phyloP scores from a whole-genome alignment of 2,329 filamentous ascomycete genomes.

The Pseudomassariella vexata region DNA sequence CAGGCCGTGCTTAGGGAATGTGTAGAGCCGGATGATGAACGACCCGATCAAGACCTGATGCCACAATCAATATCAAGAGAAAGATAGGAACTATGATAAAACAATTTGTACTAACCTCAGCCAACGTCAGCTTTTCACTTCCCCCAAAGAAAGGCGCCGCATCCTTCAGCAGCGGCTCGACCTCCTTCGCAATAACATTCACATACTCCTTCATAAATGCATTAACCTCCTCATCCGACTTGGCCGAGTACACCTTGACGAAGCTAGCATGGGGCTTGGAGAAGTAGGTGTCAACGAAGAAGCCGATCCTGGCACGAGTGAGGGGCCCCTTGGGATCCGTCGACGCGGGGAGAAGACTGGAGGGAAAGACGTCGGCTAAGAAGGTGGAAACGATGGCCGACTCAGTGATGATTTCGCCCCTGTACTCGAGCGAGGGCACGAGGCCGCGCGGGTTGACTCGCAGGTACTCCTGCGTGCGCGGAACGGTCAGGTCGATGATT shows the following conservation, averaged over 20 bases:
- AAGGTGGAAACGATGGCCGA: slow-evolving; percentile 70
- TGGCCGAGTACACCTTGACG: slow-evolving; percentile 26
- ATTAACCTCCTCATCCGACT: slow-evolving; percentile 43
- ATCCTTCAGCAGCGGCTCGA: slow-evolving; percentile 62
- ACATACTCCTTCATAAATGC: slow-evolving; percentile 45
- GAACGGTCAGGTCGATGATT: slow-evolving; percentile 63
- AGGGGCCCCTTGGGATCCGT: slow-evolving; percentile 50
- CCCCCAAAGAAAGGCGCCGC: slow-evolving; percentile 60
- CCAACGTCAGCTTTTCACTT: slow-evolving; percentile 59
- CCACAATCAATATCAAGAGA: background rate
- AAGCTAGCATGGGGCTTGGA: slow-evolving; percentile 46
- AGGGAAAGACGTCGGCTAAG: slow-evolving; percentile 62
- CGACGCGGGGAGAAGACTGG: slow-evolving; percentile 56
- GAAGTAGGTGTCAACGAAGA: slow-evolving; percentile 68
- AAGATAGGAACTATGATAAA: background rate
- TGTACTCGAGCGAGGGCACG: slow-evolving; percentile 65
- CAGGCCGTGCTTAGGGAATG: slow-evolving; percentile 47
- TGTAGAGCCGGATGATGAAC: slow-evolving; percentile 58
- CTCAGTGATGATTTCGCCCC: slow-evolving; percentile 64
- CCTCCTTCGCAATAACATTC: slow-evolving; percentile 56
- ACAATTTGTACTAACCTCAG: slow-evolving; percentile 54
- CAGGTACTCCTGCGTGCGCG: slow-evolving; percentile 69
- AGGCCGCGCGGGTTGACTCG: slow-evolving; percentile 73
- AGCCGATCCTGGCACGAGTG: slow-evolving; percentile 58
- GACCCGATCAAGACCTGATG: slow-evolving; percentile 56